A percentile compares a stretch with the other conserved stretches of the same genome.
These are phyloP conservation scores for Solanum verrucosum DNA, from an alignment of 257 asterid genomes.

Conservation along the genomic window DNA sequence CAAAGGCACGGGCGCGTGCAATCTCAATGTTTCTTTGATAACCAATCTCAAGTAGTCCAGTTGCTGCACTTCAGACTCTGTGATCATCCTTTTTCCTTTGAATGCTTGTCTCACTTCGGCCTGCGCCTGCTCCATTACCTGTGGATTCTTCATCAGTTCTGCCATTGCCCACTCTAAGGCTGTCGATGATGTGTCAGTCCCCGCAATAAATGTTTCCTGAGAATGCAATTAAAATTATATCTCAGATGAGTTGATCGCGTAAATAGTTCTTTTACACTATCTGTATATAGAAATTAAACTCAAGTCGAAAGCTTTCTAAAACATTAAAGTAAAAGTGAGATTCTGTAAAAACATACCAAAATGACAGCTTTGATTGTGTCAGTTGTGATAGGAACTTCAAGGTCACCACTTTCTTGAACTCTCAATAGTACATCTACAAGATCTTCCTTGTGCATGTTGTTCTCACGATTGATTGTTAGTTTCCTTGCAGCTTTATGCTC, in stretches of 20 bases:
- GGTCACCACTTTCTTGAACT: not conserved
- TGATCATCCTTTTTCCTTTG: not conserved
- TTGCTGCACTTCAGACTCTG: not conserved
- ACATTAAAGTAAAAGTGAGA: not conserved
- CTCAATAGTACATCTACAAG: not conserved
- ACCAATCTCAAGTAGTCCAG: not conserved
- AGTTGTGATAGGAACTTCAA: not conserved
- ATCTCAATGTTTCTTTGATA: not conserved
- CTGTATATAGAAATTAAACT: not conserved
- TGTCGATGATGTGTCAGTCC: not conserved
- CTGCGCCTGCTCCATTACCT: not conserved
- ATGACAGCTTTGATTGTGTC: not conserved
- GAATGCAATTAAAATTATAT: not conserved
- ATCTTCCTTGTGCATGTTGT: not conserved
- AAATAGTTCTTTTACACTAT: not conserved
- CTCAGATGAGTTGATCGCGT: not conserved
- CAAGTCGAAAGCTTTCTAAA: not conserved
- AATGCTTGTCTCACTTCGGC: not conserved
- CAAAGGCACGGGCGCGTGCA: not conserved
- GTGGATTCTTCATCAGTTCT: not conserved
- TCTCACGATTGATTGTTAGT: not conserved
- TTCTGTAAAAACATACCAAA: not conserved
- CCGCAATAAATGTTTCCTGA: not conserved
- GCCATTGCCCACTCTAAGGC: not conserved
- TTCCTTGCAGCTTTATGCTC: not conserved